phyloP scores from a whole-genome alignment of 805 yeast genomes.

The Torulaspora gathmanii region DNA sequence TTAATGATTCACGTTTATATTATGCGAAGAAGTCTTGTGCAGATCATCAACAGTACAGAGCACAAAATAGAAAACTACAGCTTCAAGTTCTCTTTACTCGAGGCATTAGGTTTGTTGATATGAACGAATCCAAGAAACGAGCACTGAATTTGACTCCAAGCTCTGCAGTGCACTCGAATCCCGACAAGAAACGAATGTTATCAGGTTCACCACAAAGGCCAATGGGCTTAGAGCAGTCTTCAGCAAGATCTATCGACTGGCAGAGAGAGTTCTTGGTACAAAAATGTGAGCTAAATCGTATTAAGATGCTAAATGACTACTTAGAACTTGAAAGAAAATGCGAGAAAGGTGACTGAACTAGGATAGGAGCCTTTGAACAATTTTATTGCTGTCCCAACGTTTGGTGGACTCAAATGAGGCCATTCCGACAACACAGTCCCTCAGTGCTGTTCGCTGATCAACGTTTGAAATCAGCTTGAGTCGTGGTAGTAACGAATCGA shows the following conservation, averaged over 20 bases:
- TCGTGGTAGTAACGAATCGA: constrained; percentile 23
- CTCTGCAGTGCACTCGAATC: constrained; percentile 9
- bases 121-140: constrained; percentile 17
- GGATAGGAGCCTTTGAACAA: constrained; percentile 12
- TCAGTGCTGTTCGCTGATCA: constrained; percentile 9
- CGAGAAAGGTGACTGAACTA: constrained; percentile 2
- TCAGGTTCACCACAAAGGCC: constrained; percentile 19
- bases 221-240: constrained; percentile 1
- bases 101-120: background rate
- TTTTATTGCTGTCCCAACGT: constrained; percentile 28
- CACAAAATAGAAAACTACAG: background rate
- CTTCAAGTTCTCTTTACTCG: background rate
- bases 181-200: constrained; percentile 8
- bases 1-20: background rate
- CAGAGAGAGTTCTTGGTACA: constrained; percentile 20
- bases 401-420: constrained; percentile 43
- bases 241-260: constrained; percentile 16
- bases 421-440: constrained; percentile 42
- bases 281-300: constrained; percentile 18
- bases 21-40: background rate
- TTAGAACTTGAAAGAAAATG: constrained; percentile 24
- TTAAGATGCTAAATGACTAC: constrained; percentile 21
- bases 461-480: constrained; percentile 15
- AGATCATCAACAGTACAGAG: background rate
- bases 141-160: constrained; percentile 19